Base-by-base conservation (phyloP, 441 rosid genomes). In the Aleurites moluccanus region DNA sequence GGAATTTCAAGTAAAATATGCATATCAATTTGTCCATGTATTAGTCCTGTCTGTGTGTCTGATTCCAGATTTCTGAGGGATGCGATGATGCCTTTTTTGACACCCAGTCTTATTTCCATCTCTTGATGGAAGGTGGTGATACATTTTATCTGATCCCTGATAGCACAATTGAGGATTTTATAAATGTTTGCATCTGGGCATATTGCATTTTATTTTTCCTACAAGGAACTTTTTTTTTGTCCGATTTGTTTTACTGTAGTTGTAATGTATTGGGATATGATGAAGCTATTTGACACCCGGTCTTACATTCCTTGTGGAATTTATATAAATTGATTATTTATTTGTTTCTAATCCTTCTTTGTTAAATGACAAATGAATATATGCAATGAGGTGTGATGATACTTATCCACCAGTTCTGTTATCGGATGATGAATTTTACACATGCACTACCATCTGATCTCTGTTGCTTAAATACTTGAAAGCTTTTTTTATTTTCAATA, bases 361-460 rank as follows among this genome's bases (percentile, higher is more conserved):
- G 6, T 4, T 65, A 45, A 4, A 11, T 2, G 5, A 59, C 1
- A 38, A 35, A 2, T 23, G 10, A 23, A 18, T 73, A 73, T 64
- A 28, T 82, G 79, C 70, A 65, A 69, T 15, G 85, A 86, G 97
- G 80, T 23, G 79, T 90, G 94, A 92, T 80, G 97, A 89, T 79
- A 30, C 30, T 1, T 74, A 84, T 79, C 89, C 92, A 86, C 65
- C 76, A 38, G 40, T 74, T 86, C 95, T 92, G 93, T 74, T 76
- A 65, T 70, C 61, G 50, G 74, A 75, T 89, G 94, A 88, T 90
- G 92, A 88, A 82, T 67, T 18, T 11, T 20, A 13, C 77, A 88
- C 93, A 88, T 88, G 96, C 96, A 90, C 86, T 84, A 89, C 93
- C 94, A 90, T 92, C 96, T 92, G 97, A 92, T 86, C 94, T 88